Evolutionary conservation across 2,329 filamentous ascomycete genomes (phyloP), one percentile per base, ranked within the genome.

Genomic region (Aspergillus uvarum): DNA sequence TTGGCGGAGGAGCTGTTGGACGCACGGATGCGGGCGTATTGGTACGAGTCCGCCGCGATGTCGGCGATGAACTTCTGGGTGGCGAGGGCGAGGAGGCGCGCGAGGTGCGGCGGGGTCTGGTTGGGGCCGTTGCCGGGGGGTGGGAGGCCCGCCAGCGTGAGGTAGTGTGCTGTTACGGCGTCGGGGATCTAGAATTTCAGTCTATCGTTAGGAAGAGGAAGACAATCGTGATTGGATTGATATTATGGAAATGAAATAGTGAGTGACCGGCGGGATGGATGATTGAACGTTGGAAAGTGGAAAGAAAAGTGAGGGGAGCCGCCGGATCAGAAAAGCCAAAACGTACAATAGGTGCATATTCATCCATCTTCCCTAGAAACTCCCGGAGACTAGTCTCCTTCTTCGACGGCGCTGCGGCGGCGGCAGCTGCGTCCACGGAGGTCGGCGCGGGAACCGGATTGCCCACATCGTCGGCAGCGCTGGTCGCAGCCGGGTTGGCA

Each of bases 41-140:
- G 95, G 77, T 99, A 99, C 2, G 95, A 92, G 76, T 99, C 95
- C 59, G 95, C 93, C 1, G 95, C 95, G 66, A 99, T 92, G 76
- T 99, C 95, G 60, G 95, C 93, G 70, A 99, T 91, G 82, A 99
- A 99, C 75, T 99, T 99, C 74, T 99, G 95, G 0, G 95, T 96
- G n/a, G 95, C 95, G 8, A 99, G 89, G 2, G 95, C 94, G 48
- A 99, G 89, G 3, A 99, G 89, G 51, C 94, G 92, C 22, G 94
- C 92, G 29, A 99, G 89, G 60, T 93, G 91, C 21, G 89, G 89
- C 70, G 96, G 79, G 19, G 80, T 82, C 61, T 76, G 92, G 55
- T 92, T 96, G 69, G 95, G 89, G 0, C 92, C 93, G 44, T 92
- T 92, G 5, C 78, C 79, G 47, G 94, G 92, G 1, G 94, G 94